Base-by-base conservation (phyloP, 768 basidiomycete genomes). In the Phlebiopsis gigantea region DNA sequence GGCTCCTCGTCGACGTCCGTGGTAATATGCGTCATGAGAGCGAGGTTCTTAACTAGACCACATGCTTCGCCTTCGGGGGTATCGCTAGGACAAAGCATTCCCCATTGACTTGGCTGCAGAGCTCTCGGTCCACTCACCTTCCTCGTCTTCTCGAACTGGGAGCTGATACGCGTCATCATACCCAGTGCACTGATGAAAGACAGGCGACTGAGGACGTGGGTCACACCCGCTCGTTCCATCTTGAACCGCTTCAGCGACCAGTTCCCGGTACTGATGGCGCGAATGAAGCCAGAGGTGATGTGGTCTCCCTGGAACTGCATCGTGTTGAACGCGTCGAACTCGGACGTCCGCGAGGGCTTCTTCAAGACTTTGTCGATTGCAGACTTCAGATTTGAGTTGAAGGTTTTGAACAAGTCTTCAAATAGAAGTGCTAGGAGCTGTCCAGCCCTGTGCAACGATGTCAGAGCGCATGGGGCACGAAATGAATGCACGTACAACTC, bases 1-100 rank as follows among this genome's bases (percentile, higher is more conserved):
- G 96, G 95, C 58, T 87, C 91, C 70, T 99, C 97, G 59, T 96
- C 94, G 28, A 94, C 96, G 70, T 98, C 97, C 42, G 97, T 98
- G 8, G 97, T 99, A 69, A 99, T 98, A 72, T 99, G 96, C 2
- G 97, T 98, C 97, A 99, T 99, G 15, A 99, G 77, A 2, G 97
- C 97, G 60, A 99, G 75, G 72, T 99, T 99, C 77, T 99, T 99
- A 46, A 99, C 97, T 57, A 99, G 75, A 24, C 97, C 97, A 68
- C 97, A 99, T 17, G 97, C 97, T 74, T 99, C 97, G 68, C 97
- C 97, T 85, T 99, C 97, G 0, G 97, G 97, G 0, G 97, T 99
- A 71, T 99, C 97, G 68, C 91, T 93, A 0, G 97, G 93, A 73
- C 97, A 99, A 19, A 98, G 77, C 77, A 99, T 91, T 34, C 97